Evolutionary conservation across 1,284 basidiomycete genomes (phyloP).

Genomic region (Ceratobasidium sp.): DNA sequence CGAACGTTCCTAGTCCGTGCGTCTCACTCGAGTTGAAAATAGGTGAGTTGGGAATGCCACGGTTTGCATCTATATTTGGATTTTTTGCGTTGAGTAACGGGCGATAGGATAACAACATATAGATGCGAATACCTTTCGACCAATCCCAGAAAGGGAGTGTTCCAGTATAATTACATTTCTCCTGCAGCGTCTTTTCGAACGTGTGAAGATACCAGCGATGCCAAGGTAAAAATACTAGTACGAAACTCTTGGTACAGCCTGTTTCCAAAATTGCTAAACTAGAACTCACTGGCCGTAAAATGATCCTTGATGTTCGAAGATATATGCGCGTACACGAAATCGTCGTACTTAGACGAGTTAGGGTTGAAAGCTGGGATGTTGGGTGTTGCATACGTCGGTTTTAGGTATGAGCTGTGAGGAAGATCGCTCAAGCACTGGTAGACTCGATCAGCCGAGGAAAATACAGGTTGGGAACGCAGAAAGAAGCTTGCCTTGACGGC

Average conservation of each 20-base stretch:
- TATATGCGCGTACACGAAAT: too few relatives aligned
- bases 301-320: conserved; percentile 29
- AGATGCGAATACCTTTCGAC: conserved; percentile 35
- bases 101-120: too few relatives aligned
- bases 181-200: conserved; percentile 18
- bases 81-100: too few relatives aligned
- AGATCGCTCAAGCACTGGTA: conserved; percentile 21
- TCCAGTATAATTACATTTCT: conserved; percentile 35
- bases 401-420: conserved; percentile 17
- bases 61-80: conserved; percentile 10
- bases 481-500: conserved; percentile 14
- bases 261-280: neutral
- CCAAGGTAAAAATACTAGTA: conserved; percentile 28
- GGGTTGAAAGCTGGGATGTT: neutral
- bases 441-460: too few relatives aligned
- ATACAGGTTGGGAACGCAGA: neutral
- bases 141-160: conserved; percentile 43
- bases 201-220: conserved; percentile 42
- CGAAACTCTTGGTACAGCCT: neutral
- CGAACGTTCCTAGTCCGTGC: conserved; percentile 26
- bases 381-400: conserved; percentile 25
- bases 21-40: conserved; percentile 19
- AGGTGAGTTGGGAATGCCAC: conserved; percentile 5
- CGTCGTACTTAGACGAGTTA: conserved; percentile 21
- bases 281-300: neutral